A percentile compares a stretch with the other conserved stretches of the same genome.
Conservation (phyloP, 495 filamentous ascomycete species). For the Lasiosphaeria ovina region DNA sequence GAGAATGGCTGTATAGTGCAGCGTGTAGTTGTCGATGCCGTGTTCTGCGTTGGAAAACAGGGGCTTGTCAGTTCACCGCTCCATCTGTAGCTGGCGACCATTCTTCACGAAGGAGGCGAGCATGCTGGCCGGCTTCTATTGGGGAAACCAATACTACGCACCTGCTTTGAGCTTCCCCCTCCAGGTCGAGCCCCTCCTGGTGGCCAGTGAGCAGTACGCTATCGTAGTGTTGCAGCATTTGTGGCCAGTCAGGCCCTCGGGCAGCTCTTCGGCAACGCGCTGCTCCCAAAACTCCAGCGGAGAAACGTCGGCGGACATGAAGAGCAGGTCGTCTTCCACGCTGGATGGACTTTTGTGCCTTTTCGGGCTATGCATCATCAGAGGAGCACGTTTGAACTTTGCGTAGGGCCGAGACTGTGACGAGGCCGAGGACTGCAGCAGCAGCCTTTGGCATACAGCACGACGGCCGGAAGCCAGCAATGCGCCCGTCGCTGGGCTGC, state of each 20-base stretch:
- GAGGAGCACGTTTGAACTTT: too few relatives aligned
- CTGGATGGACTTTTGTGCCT: not conserved
- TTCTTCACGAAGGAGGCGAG: too few relatives aligned
- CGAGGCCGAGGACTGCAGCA: not conserved
- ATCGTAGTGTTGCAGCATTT: conserved; percentile 21
- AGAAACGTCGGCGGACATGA: conserved; percentile 16
- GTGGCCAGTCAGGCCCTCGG: conserved; percentile 23
- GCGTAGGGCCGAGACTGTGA: too few relatives aligned
- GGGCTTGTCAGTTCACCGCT: not conserved
- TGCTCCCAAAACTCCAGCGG: conserved; percentile 24
- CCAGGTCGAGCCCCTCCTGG: conserved; percentile 10
- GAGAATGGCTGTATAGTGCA: conserved; percentile 22
- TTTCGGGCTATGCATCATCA: too few relatives aligned
- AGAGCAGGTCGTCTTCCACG: not conserved
- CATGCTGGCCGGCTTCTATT: too few relatives aligned
- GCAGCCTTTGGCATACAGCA: too few relatives aligned
- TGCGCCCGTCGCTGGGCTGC: too few relatives aligned
- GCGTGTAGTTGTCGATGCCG: conserved; percentile 22
- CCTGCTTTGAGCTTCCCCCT: conserved; percentile 18
- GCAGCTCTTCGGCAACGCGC: not conserved
- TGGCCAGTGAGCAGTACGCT: conserved; percentile 27
- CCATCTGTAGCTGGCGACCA: too few relatives aligned
- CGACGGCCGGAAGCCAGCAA: too few relatives aligned
- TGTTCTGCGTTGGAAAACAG: conserved; percentile 14
- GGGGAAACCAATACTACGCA: conserved; percentile 4